Conservation (phyloP, 2,329 filamentous ascomycete species). For the Botryotinia calthae region DNA sequence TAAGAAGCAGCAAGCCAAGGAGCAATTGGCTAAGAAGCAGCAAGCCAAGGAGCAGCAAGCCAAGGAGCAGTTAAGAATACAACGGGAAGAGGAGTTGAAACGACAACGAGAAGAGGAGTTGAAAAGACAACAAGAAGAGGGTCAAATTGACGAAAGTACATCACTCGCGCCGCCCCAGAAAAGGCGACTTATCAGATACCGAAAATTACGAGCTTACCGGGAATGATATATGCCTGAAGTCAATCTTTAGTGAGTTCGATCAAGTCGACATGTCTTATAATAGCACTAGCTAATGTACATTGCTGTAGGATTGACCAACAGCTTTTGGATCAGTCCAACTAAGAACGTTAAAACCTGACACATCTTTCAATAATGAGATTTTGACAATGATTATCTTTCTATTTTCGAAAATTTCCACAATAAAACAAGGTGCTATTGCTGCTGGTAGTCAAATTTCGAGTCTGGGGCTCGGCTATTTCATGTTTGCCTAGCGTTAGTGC, state of each 20-base stretch:
- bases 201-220: constrained; percentile 11
- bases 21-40: too few relatives aligned
- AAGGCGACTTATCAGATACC: not conserved
- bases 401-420: not conserved
- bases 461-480: not conserved
- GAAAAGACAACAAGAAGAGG: not conserved
- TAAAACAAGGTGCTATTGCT: too few relatives aligned
- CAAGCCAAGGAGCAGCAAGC: not conserved
- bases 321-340: not conserved
- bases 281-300: not conserved
- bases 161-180: not conserved
- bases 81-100: not conserved
- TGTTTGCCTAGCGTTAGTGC: not conserved
- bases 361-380: not conserved
- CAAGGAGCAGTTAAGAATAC: too few relatives aligned
- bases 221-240: constrained; percentile 3
- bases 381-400: not conserved
- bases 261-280: not conserved
- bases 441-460: not conserved
- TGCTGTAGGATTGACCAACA: not conserved
- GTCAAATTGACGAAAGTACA: not conserved
- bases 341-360: not conserved
- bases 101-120: not conserved
- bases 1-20: too few relatives aligned
- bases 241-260: not conserved